Conservation (phyloP, 768 basidiomycete species). For the Amanita inopinata region DNA sequence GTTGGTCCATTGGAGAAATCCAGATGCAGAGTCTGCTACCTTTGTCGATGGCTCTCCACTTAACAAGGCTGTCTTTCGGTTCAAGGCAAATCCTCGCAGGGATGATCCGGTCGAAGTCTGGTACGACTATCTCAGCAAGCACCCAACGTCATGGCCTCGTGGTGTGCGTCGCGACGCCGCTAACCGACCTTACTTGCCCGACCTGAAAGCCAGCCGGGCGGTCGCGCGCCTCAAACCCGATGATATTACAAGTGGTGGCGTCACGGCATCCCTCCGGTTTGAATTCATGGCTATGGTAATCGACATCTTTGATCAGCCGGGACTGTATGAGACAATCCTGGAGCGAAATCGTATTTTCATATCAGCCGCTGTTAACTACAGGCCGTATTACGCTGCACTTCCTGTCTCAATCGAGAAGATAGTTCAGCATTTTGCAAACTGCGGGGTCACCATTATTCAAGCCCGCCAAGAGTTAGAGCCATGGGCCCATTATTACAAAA, state of each 20-base stretch:
- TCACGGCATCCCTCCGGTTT: conserved; percentile 20
- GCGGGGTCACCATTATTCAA: conserved; percentile 27
- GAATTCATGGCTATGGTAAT: conserved; percentile 31
- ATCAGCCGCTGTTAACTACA: conserved; percentile 21
- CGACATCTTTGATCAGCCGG: conserved; percentile 30
- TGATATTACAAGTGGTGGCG: conserved; percentile 19
- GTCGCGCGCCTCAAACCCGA: conserved; percentile 38
- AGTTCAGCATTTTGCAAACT: conserved; percentile 31
- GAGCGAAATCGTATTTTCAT: conserved; percentile 24
- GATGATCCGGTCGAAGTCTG: conserved; percentile 38
- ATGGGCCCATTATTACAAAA: conserved; percentile 15
- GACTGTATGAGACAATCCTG: conserved; percentile 29
- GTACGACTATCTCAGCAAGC: conserved; percentile 34
- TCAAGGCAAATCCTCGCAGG: conserved; percentile 33
- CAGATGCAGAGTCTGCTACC: conserved; percentile 13
- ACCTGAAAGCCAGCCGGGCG: conserved; percentile 37
- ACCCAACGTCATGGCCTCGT: conserved; percentile 36
- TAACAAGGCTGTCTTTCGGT: conserved; percentile 6
- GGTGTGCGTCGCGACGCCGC: conserved; percentile 32
- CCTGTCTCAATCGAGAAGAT: conserved; percentile 24
- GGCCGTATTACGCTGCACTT: conserved; percentile 21
- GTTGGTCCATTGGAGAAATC: conserved; percentile 35
- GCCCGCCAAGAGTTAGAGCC: conserved; percentile 16
- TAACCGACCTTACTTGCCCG: conserved; percentile 27
- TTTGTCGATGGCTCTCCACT: neutral